Conservation (phyloP, 176 grass and related monocot species). For the barley (Hordeum vulgare) region DNA sequence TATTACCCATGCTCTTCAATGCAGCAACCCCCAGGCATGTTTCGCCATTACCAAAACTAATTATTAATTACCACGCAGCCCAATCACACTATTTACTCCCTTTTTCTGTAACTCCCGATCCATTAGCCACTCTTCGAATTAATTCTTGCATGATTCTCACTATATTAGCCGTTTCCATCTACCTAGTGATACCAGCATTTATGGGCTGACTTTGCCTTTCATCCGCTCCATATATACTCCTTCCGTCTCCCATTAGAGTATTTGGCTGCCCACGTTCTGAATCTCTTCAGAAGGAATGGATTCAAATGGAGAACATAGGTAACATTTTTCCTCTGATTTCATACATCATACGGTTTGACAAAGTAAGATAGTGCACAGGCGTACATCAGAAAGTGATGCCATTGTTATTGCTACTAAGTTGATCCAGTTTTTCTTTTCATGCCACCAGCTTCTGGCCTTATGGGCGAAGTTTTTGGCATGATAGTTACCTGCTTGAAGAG, state of each 20-base stretch:
- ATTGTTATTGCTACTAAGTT: background rate
- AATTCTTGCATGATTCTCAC: constrained; percentile 17
- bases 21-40: constrained; percentile 18
- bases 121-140: constrained; percentile 38
- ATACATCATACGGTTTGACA: background rate
- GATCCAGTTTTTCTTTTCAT: background rate
- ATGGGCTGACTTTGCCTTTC: constrained; percentile 15
- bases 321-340: background rate
- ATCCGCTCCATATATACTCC: constrained; percentile 12
- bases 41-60: constrained; percentile 36
- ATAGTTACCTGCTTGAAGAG: constrained; percentile 37
- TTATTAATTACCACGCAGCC: constrained; percentile 19
- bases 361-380: background rate
- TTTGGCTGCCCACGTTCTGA: background rate
- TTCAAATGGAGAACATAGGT: constrained; percentile 17
- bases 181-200: constrained; percentile 36
- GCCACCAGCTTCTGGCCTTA: constrained; percentile 29
- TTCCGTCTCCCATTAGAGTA: background rate
- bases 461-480: constrained; percentile 15
- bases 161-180: constrained; percentile 28
- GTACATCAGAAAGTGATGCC: background rate
- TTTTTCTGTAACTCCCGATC: constrained; percentile 34
- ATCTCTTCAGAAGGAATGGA: constrained; percentile 15
- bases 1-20: constrained; percentile 1
- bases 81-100: constrained; percentile 11